These are phyloP conservation scores for Arabidopsis lyrata DNA, from an alignment of 441 rosid species.

Conservation along the genomic window DNA sequence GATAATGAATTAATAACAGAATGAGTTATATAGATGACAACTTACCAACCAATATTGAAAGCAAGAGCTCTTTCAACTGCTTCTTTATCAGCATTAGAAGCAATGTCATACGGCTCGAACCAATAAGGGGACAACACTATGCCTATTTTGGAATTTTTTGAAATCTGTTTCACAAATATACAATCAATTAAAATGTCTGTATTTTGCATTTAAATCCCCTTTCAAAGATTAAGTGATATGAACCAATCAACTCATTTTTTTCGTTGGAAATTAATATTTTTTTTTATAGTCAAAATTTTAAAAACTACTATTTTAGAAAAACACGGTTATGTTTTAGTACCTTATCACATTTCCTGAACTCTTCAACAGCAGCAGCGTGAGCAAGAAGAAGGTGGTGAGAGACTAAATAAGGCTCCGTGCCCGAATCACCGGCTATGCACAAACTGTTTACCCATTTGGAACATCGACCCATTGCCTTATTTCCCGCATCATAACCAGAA, in stretches of 20 bases:
- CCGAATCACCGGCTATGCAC: neutral
- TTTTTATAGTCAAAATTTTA: too few relatives aligned
- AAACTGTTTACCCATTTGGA: neutral
- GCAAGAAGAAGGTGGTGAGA: constrained; percentile 1
- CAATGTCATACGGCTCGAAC: constrained; percentile 1
- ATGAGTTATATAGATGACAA: neutral
- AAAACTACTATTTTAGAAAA: neutral
- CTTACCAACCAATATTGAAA: neutral
- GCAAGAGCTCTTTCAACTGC: neutral
- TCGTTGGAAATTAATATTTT: too few relatives aligned
- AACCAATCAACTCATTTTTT: neutral
- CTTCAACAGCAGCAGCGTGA: neutral
- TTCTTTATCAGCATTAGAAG: neutral
- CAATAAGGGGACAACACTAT: constrained; percentile 1
- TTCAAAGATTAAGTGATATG: neutral
- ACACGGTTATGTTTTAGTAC: neutral
- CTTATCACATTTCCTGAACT: neutral
- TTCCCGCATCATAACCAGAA: neutral
- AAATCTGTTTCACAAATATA: neutral
- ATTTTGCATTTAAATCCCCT: neutral
- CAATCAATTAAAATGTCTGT: neutral
- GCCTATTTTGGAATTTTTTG: neutral
- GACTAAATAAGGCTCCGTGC: neutral
- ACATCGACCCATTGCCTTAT: constrained; percentile 3
- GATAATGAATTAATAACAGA: neutral